Conservation (phyloP, 306 rosid genomes). For the Fragaria nilgerrensis region DNA sequence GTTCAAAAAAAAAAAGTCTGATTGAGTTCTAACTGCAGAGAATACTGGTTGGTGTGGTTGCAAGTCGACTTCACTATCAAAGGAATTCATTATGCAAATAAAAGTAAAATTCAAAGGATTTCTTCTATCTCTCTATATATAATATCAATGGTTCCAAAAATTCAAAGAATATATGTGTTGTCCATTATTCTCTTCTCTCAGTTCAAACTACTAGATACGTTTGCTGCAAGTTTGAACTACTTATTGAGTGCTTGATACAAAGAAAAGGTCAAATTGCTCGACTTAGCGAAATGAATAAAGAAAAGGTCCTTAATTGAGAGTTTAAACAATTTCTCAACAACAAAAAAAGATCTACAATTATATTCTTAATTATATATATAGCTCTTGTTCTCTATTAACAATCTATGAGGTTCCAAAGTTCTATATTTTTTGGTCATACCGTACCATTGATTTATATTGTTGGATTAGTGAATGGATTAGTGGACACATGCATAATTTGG, state of each 20-base stretch:
- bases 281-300: background rate
- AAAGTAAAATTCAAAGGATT: background rate
- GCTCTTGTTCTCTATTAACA: background rate
- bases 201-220: no score
- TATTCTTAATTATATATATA: no score
- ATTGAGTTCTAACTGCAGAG: background rate
- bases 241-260: background rate
- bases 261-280: background rate
- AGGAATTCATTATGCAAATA: background rate
- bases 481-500: no score
- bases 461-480: no score
- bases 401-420: background rate
- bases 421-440: background rate
- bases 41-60: background rate
- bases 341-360: no score
- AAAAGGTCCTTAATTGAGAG: background rate
- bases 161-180: no score
- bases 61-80: background rate
- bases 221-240: no score
- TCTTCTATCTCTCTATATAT: background rate
- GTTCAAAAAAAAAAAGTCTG: no score
- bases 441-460: background rate
- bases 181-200: no score
- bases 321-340: no score
- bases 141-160: no score